Conservation (phyloP, 495 filamentous ascomycete species). For the Astrothelium subdiscretum region DNA sequence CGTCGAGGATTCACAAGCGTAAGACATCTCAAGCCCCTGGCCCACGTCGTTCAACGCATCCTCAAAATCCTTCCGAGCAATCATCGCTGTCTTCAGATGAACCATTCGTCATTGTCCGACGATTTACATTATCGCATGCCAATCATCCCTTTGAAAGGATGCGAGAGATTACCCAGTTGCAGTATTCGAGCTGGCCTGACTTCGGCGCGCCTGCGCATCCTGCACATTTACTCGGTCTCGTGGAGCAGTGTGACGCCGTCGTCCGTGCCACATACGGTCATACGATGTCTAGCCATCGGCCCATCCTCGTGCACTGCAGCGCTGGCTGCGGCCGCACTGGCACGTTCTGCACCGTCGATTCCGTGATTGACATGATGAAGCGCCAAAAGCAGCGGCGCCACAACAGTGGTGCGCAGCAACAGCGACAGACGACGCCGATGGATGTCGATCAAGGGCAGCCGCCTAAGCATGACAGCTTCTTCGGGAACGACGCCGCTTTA, state of each 20-base stretch:
- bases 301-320: slow-evolving; percentile 87
- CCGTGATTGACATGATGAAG: slow-evolving; percentile 77
- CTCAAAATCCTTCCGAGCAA: slow-evolving; percentile 10
- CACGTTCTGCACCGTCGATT: slow-evolving; percentile 92
- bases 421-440: slow-evolving; percentile 24
- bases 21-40: too few relatives aligned
- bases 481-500: not conserved
- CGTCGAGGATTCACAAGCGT: slow-evolving; percentile 28
- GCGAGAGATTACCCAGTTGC: slow-evolving; percentile 88
- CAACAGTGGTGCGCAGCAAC: not conserved
- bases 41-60: slow-evolving; percentile 9
- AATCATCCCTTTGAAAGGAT: slow-evolving; percentile 71
- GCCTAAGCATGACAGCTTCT: not conserved
- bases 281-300: slow-evolving; percentile 42
- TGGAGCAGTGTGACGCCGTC: slow-evolving; percentile 66
- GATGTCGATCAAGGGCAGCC: slow-evolving; percentile 32
- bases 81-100: slow-evolving; percentile 36
- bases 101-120: slow-evolving; percentile 72
- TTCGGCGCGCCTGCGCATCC: slow-evolving; percentile 90
- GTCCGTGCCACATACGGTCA: slow-evolving; percentile 38
- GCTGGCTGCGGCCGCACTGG: slow-evolving; percentile 93
- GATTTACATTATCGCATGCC: slow-evolving; percentile 72
- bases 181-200: slow-evolving; percentile 92
- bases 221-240: slow-evolving; percentile 68
- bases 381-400: not conserved